Evolutionary conservation across 2,329 filamentous ascomycete genomes (phyloP), one percentile per base, ranked within the genome.

Genomic region (Ceratocystis cubensis): DNA sequence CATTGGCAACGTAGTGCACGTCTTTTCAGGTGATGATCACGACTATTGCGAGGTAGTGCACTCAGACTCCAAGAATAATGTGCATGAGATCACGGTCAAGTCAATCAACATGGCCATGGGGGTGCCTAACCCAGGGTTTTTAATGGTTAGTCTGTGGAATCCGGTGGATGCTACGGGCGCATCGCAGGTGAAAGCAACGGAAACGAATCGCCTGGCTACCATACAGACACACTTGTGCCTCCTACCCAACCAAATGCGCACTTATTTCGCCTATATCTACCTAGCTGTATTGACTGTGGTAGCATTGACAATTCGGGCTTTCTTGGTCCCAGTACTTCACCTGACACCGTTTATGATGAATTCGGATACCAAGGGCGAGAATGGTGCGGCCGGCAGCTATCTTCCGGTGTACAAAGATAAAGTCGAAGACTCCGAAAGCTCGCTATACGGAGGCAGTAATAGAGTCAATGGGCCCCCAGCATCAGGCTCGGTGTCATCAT

Each of bases 51-150:
- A 96, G 72, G 78, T 97, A 5, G 81, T 86, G 0, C 94, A 99
- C 75, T 84, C 85, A 2, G 81, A 84, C 20, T 84, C 86, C 68
- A 85, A 85, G 69, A 81, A 81, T 44, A 82, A 81, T 30, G 83
- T 87, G 41, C 80, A 79, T 62, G 94, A 99, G 74, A 95, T 96
- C 70, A 99, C 94, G 0, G 91, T 97, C 71, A 99, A 99, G 78
- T 92, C 88, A 72, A 85, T 95, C 70, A 95, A 87, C 72, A 96
- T 93, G 91, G 91, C 91, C 20, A 97, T 97, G 94, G 92, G 94
- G 7, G 89, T 99, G 0, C 83, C 89, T 0, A 86, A 83, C 5
- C 94, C 94, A 0, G 94, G 91, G 0, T 94, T 99, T 71, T 79
- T 94, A 69, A 85, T 96, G 77, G 83, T 91, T 50, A 96, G 91